These are phyloP conservation scores for Parachlorella kessleri DNA, from an alignment of 139 green algal species.

Conservation along the genomic window DNA sequence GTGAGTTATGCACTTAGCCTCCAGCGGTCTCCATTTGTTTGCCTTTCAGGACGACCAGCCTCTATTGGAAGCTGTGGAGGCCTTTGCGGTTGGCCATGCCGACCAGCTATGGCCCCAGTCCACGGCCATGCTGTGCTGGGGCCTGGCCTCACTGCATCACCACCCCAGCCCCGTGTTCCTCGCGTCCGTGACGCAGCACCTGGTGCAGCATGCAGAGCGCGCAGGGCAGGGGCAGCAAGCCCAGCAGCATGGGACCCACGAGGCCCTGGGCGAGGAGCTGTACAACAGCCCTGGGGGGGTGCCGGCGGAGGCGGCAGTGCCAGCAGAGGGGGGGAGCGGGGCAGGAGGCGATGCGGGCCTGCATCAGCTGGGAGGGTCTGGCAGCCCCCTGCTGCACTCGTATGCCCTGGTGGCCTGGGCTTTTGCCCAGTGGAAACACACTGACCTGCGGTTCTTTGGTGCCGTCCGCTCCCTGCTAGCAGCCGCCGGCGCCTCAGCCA, in stretches of 20 bases:
- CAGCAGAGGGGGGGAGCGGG: not conserved
- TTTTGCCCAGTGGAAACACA: not conserved
- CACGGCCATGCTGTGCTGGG: constrained; percentile 37
- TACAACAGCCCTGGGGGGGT: no score
- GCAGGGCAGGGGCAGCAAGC: constrained; percentile 19
- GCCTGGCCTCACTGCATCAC: constrained; percentile 46
- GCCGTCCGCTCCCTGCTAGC: no score
- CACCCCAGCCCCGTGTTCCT: constrained; percentile 15
- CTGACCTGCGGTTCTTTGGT: not conserved
- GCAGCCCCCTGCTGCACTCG: not conserved
- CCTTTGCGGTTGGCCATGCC: constrained; percentile 14
- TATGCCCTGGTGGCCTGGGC: not conserved
- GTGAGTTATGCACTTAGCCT: no score
- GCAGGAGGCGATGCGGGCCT: not conserved
- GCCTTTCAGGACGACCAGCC: constrained; percentile 7
- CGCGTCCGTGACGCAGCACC: not conserved
- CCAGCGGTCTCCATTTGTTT: no score
- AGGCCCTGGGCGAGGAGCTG: no score
- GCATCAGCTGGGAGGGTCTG: not conserved
- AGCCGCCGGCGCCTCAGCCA: no score
- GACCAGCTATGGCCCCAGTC: constrained; percentile 21
- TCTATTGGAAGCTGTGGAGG: constrained; percentile 6
- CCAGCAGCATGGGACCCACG: not conserved
- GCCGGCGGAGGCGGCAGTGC: no score
- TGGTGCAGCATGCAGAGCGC: not conserved